A percentile compares a stretch with the other conserved stretches of the same genome.
Evolutionary conservation across 768 basidiomycete species (phyloP).

Genomic region (Serendipita vermifera): DNA sequence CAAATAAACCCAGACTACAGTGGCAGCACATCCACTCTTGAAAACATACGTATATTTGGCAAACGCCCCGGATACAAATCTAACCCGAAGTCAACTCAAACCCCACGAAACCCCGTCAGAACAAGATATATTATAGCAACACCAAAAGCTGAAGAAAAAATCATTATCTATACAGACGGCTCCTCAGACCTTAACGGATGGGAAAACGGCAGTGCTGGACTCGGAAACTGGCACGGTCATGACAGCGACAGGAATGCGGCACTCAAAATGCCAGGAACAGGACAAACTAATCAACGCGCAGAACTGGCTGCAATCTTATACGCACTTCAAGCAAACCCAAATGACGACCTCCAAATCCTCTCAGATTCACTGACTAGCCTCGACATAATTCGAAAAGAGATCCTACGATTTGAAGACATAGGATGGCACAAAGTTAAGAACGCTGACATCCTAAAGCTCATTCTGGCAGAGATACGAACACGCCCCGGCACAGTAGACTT

Average conservation of each 20-base stretch:
- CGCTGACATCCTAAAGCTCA: neutral
- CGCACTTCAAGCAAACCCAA: neutral
- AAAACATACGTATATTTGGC: neutral
- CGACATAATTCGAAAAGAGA: neutral
- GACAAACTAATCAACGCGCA: neutral
- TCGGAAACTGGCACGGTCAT: neutral
- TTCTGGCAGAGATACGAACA: neutral
- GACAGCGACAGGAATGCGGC: neutral
- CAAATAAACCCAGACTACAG: neutral
- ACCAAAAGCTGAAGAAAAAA: neutral
- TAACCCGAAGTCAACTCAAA: neutral
- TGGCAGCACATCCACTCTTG: neutral
- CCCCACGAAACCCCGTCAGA: neutral
- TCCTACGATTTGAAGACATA: neutral
- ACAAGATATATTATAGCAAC: neutral
- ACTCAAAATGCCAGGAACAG: neutral
- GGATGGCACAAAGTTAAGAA: conserved; percentile 1
- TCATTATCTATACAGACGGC: neutral
- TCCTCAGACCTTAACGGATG: neutral
- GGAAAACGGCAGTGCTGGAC: neutral
- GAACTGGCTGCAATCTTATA: neutral
- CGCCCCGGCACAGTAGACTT: neutral
- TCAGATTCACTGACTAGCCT: neutral
- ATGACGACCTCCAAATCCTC: neutral
- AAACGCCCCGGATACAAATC: neutral